phyloP scores from a whole-genome alignment of 805 yeast genomes.

The Candida oleophila region DNA sequence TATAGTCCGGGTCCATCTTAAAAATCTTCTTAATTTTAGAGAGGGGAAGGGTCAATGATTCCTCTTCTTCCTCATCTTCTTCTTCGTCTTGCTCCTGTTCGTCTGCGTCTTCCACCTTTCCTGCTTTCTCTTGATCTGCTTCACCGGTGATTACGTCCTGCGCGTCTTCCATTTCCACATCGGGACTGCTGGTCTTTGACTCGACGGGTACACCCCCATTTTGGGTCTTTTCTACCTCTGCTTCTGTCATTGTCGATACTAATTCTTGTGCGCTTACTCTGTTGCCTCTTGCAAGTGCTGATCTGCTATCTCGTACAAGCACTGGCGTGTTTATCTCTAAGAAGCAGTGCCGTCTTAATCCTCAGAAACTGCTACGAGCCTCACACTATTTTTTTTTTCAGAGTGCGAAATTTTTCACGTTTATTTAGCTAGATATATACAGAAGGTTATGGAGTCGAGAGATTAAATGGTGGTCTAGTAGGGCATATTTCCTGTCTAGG shows the following conservation, averaged over 20 bases:
- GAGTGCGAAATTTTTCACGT: too few species aligned
- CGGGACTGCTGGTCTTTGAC: background rate
- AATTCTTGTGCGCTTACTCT: too few species aligned
- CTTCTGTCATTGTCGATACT: background rate
- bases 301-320: too few species aligned
- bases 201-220: background rate
- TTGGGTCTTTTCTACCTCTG: background rate
- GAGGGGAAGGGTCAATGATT: conserved; percentile 51
- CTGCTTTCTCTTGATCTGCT: background rate
- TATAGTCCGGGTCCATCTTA: conserved; percentile 73
- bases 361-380: too few species aligned
- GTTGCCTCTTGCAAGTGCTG: too few species aligned
- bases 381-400: too few species aligned
- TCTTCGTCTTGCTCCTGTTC: conserved; percentile 16
- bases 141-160: conserved; percentile 2
- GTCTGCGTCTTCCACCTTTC: conserved; percentile 8
- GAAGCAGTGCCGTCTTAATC: too few species aligned
- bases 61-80: conserved; percentile 23
- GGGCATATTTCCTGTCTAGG: too few species aligned
- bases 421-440: too few species aligned
- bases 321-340: too few species aligned
- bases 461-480: too few species aligned
- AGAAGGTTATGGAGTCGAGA: too few species aligned
- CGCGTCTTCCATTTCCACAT: conserved; percentile 1
- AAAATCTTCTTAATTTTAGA: conserved; percentile 69